These are phyloP conservation scores for Miscanthus lutarioriparius DNA, from an alignment of 176 grass and related monocot genomes.

Conservation along the genomic window DNA sequence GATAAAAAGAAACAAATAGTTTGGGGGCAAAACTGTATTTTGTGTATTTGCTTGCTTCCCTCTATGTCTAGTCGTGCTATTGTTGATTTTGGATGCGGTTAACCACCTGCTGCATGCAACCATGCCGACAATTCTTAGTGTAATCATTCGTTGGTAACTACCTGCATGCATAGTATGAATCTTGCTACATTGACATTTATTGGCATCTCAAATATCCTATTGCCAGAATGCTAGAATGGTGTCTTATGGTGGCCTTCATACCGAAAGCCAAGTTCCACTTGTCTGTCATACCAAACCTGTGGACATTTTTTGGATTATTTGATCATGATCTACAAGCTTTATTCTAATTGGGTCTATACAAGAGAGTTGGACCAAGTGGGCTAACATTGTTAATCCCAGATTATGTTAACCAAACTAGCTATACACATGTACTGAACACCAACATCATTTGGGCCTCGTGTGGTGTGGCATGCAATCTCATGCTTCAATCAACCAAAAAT, in stretches of 20 bases:
- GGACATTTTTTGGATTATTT: not conserved
- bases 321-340: not conserved
- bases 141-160: not conserved
- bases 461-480: not conserved
- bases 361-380: not conserved
- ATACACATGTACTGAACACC: not conserved
- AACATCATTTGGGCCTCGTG: not conserved
- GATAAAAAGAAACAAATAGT: not conserved
- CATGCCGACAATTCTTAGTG: not conserved
- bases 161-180: not conserved
- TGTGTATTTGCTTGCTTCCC: not conserved
- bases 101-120: not conserved
- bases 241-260: not conserved
- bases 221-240: not conserved
- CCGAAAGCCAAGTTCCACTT: not conserved
- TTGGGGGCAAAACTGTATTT: not conserved
- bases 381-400: not conserved
- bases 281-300: not conserved
- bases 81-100: not conserved
- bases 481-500: not conserved
- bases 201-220: not conserved
- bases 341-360: not conserved
- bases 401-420: not conserved
- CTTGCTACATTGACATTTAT: too few relatives aligned
- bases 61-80: not conserved